Base-by-base conservation (phyloP, 768 basidiomycete genomes). In the Lactarius pseudohatsudake region DNA sequence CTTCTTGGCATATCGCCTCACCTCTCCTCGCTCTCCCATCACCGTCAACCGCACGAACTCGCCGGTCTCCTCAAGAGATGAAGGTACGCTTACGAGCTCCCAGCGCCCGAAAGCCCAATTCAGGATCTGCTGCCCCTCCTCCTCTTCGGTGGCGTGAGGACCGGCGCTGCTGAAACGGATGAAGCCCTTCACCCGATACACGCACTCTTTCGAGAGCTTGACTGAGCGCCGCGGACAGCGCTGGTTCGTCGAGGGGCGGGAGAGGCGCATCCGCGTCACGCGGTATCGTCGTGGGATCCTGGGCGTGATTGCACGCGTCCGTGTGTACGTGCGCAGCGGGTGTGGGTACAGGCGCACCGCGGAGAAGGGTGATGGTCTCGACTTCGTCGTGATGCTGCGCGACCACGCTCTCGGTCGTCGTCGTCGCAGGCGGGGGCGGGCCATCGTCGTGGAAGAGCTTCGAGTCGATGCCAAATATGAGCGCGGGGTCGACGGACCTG, bases 21-120 rank as follows among this genome's bases (percentile, higher is more conserved):
- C 86, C 75, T 94, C 92, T 15, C 93, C 94, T 54, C 88, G 81
- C 74, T 91, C 90, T 10, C 95, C 95, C 96, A 98, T 98, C 34
- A 91, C 83, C n/a, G 94, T 96, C 74, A 96, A 69, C 62, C 82
- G 79, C 28, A 94, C 72, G 6, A 80, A 78, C 4, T 76, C 80
- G 13, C 70, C 74, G 1, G 72, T 73, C 26, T 10, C 57, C 45
- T 57, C n/a, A 54, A 26, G 1, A 22, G 28, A 34, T 22, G 38
- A 50, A 20, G 55, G 75, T 43, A 77, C 69, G 22, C 72, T 79
- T 13, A 87, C 82, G 47, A 89, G 76, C 32, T 94, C 92, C 74
- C 84, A 88, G 47, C 95, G 84, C 16, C 92, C 92, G 77, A 97
- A 98, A 8, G 95, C 94, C 93, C 94, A 98, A 74, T 98, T 98